Percentiles rank a stretch among this genome's conserved stretches.
Evolutionary conservation across 1,284 basidiomycete genomes (phyloP).

Genomic region (Fomes fomentarius): DNA sequence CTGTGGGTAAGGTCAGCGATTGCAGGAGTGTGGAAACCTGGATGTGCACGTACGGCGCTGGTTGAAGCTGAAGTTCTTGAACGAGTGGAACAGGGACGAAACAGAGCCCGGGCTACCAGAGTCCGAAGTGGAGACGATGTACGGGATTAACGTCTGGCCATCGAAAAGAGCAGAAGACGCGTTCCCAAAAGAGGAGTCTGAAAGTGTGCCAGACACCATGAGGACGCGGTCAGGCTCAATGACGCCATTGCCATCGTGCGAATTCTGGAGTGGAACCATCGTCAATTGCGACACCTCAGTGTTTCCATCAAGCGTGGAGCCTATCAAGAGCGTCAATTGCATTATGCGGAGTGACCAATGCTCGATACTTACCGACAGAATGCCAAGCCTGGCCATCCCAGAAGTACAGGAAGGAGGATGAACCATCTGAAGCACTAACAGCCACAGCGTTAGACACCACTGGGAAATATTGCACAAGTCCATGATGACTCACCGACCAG

Average conservation of each 20-base stretch:
- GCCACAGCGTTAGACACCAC: background rate
- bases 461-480: background rate
- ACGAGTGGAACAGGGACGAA: conserved; percentile 82
- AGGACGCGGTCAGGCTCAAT: conserved; percentile 90
- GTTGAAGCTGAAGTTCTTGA: conserved; percentile 74
- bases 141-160: conserved; percentile 84
- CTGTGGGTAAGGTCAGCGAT: conserved; percentile 42
- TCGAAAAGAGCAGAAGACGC: conserved; percentile 89
- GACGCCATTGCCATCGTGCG: conserved; percentile 69
- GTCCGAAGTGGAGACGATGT: conserved; percentile 71
- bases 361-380: conserved; percentile 52
- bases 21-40: background rate
- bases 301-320: conserved; percentile 53
- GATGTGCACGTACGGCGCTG: conserved; percentile 61
- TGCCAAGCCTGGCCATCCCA: conserved; percentile 85
- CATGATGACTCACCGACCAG: conserved; percentile 72
- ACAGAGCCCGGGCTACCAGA: conserved; percentile 76
- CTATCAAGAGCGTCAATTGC: conserved; percentile 35
- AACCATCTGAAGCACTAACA: conserved; percentile 49
- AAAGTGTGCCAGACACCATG: conserved; percentile 84
- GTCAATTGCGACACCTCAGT: conserved; percentile 81
- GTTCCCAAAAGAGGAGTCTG: conserved; percentile 74
- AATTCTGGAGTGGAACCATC: conserved; percentile 87
- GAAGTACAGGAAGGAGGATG: conserved; percentile 72
- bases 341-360: background rate